These are phyloP conservation scores for Chlorella variabilis DNA, from an alignment of 163 green algal genomes.

Conservation along the genomic window DNA sequence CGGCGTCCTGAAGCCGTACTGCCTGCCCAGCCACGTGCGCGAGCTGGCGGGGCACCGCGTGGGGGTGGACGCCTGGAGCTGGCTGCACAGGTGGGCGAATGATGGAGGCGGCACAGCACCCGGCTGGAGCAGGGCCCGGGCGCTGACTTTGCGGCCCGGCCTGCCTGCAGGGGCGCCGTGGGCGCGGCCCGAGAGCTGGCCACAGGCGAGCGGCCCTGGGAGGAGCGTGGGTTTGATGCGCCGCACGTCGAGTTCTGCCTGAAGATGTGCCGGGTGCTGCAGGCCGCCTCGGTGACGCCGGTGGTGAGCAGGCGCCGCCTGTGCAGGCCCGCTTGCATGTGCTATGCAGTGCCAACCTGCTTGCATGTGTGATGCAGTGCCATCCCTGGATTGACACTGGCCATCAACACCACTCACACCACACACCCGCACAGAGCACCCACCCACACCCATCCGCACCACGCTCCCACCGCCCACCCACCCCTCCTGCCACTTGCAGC, in stretches of 20 bases:
- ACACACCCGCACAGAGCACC: too few species aligned
- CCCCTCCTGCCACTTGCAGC: slow-evolving; percentile 12
- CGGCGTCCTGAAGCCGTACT: slow-evolving; percentile 33
- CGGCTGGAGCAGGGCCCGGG: too few species aligned
- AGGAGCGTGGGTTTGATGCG: slow-evolving; percentile 2
- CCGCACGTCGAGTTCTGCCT: slow-evolving; percentile 50
- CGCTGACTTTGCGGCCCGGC: too few species aligned
- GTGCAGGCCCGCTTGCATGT: background rate
- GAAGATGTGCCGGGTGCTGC: slow-evolving; percentile 40
- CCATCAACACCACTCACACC: background rate
- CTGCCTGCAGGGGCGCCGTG: slow-evolving; percentile 34
- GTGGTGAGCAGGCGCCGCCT: slow-evolving; percentile 40
- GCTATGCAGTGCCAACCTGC: background rate
- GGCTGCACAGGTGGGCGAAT: slow-evolving; percentile 49
- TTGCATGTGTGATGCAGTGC: background rate
- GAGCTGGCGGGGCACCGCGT: slow-evolving; percentile 23
- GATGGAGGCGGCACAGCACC: too few species aligned
- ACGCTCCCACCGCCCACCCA: background rate
- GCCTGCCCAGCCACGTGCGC: slow-evolving; percentile 14
- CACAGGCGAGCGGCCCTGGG: slow-evolving; percentile 11
- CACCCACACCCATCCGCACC: background rate
- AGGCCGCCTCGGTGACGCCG: slow-evolving; percentile 19
- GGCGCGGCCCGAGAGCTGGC: slow-evolving; percentile 38
- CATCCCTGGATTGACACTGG: background rate
- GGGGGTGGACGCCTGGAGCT: slow-evolving; percentile 45